Base-by-base conservation (phyloP, 2,329 filamentous ascomycete species). In the Berkeleyomyces basicola region DNA sequence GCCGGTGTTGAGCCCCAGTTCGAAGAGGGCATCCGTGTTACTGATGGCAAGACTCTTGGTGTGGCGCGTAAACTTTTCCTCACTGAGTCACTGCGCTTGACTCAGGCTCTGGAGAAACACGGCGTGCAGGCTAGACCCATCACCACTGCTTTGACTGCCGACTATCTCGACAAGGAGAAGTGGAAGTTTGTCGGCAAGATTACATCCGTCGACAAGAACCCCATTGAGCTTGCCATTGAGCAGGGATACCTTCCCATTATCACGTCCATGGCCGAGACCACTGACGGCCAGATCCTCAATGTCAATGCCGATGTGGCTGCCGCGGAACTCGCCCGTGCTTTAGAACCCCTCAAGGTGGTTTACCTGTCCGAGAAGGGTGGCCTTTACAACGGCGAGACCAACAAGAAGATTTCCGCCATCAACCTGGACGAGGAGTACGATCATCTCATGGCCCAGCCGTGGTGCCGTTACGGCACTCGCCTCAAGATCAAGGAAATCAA, bases 301-400 rank as follows among this genome's bases (percentile, higher is more conserved):
- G 93, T 99, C 72, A 99, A 99, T 70, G 93, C 93, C 43, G 93
- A 99, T 74, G 92, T 96, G 66, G 92, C 92, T 43, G 93, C 93
- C 39, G 91, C 91, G 67, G 92, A 96, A 76, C 79, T 99, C 65
- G 92, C 93, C 33, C 85, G 89, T 65, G 84, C 88, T 63, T 78
- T 99, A 61, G 86, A 97, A 74, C 93, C 93, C 36, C 78, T 97
- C 70, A 99, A 99, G 83, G 92, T 97, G 66, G 91, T 99, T 65
- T 99, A 96, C 73, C 80, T 97, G n/a, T 95, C 90, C 4, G 93
- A 99, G 77, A 97, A 97, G 80, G 93, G 93, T 59, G 93, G 92
- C 6, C 77, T 99, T 42, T 95, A 96, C 75, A 90, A 97, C 71
- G 91, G 90, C 65, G 88, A 95, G 67, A 88, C 86, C n/a, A 87